Conservation (phyloP, 805 yeast species). For the Schizosaccharomyces octosporus region DNA sequence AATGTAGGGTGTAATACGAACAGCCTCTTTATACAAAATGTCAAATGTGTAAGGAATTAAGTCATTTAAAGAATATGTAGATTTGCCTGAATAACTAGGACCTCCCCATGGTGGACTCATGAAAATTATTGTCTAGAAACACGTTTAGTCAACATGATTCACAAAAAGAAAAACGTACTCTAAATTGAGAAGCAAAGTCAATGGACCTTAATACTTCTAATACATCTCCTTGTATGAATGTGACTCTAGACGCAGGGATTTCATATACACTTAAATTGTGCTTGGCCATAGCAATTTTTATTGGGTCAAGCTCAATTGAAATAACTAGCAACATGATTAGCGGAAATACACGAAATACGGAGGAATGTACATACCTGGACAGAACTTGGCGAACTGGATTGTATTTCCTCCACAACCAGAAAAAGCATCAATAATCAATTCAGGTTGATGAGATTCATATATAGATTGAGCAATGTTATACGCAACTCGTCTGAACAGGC, state of each 20-base stretch:
- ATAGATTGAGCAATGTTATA: constrained; percentile 10
- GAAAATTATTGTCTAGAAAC: constrained; percentile 21
- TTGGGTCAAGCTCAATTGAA: constrained; percentile 36
- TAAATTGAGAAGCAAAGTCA: neutral
- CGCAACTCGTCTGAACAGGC: constrained; percentile 17
- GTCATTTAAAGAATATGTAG: constrained; percentile 5
- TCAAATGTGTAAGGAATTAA: constrained; percentile 8
- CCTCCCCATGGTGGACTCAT: constrained; percentile 82
- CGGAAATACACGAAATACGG: neutral
- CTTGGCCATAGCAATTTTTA: constrained; percentile 38
- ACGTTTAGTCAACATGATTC: neutral
- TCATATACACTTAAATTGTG: constrained; percentile 38
- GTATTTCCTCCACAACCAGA: constrained; percentile 70
- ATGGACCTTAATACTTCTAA: constrained; percentile 3
- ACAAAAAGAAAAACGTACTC: neutral
- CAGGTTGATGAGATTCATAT: neutral
- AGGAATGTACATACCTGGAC: neutral
- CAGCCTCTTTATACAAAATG: constrained; percentile 3
- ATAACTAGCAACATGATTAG: constrained; percentile 16
- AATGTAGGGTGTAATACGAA: constrained; percentile 6
- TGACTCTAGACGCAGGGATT: constrained; percentile 23
- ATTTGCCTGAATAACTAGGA: constrained; percentile 6
- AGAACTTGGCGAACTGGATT: constrained; percentile 36
- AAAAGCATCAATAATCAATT: constrained; percentile 31
- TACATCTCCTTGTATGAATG: constrained; percentile 27